These are phyloP conservation scores for Gliomastix tumulicola DNA, from an alignment of 2,329 filamentous ascomycete species.

Conservation along the genomic window DNA sequence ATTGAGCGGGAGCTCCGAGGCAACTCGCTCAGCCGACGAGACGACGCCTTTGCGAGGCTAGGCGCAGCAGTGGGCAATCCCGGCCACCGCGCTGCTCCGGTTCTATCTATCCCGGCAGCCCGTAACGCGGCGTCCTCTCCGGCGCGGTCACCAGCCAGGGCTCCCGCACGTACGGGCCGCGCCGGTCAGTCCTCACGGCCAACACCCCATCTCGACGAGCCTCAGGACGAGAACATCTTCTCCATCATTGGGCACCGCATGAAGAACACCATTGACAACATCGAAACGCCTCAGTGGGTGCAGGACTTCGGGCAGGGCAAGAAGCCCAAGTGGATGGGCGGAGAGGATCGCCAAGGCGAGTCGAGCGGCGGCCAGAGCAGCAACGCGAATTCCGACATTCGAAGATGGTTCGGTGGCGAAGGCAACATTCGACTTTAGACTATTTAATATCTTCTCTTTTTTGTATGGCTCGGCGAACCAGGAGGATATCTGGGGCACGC, in stretches of 20 bases:
- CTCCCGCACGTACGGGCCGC: conserved; percentile 29
- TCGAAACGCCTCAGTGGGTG: conserved; percentile 78
- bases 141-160: conserved; percentile 26
- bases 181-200: conserved; percentile 14
- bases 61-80: conserved; percentile 11
- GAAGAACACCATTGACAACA: conserved; percentile 83
- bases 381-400: conserved; percentile 31
- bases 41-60: conserved; percentile 29
- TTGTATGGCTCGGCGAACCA: no score
- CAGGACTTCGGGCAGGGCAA: conserved; percentile 62
- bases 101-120: conserved; percentile 39
- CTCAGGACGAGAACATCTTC: conserved; percentile 76
- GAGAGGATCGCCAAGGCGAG: conserved; percentile 35
- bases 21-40: conserved; percentile 43
- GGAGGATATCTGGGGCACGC: no score
- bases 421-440: conserved; percentile 23
- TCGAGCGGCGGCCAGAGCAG: conserved; percentile 16
- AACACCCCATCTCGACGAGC: conserved; percentile 34
- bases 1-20: conserved; percentile 81
- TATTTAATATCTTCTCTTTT: no score
- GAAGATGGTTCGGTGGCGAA: conserved; percentile 52
- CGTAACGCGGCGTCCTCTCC: conserved; percentile 24
- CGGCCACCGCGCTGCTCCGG: conserved; percentile 32
- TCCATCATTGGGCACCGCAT: conserved; percentile 77
- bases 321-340: conserved; percentile 75